Evolutionary conservation across 495 filamentous ascomycete genomes (phyloP), one percentile per base, ranked within the genome.

Genomic region (Beverwykella pulmonaria): DNA sequence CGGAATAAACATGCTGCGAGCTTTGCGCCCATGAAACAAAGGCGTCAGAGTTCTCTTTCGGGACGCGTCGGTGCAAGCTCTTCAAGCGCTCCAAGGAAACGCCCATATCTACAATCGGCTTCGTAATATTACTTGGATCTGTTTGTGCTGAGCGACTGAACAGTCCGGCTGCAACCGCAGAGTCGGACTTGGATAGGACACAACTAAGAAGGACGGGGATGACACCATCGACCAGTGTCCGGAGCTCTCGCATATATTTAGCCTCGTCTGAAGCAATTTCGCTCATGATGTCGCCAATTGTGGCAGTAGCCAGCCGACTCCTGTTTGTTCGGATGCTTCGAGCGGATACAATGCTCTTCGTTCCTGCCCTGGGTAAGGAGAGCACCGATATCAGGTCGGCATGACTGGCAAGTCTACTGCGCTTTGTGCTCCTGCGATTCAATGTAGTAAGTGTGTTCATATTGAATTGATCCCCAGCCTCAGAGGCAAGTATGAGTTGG

Each of bases 41-140:
- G 10, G 84, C 81, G 50, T 88, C 83, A 14, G 86, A 74, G 71
- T 92, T 82, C 19, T 87, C 81, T 53, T 88, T 82, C 1, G 92
- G 92, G 27, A 94, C 90, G 19, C 86, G 84, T 66, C 84, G 89
- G 75, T 99, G 94, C 23, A 90, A 78, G 14, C 83, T 85, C 74
- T 89, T 91, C 34, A 99, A 77, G 53, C 89, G 87, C 74, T 99
- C 92, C 6, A 98, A 83, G 14, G 88, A 86, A 53, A 97, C 83
- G 5, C 94, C 94, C 93, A 99, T 98, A 69, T 92, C 88, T 20
- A 97, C 86, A 53, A 99, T 97, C 6, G 93, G 90, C 71, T 90
- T 90, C 9, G 90, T 93, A 67, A 93, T 86, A 61, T 85, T 87
- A 53, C 82, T 68, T 58, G 87, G 85, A 65, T 84, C 81, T 12